Evolutionary conservation across 768 basidiomycete species (phyloP).

Genomic region (Tylopilus plumbeoviolaceoides): DNA sequence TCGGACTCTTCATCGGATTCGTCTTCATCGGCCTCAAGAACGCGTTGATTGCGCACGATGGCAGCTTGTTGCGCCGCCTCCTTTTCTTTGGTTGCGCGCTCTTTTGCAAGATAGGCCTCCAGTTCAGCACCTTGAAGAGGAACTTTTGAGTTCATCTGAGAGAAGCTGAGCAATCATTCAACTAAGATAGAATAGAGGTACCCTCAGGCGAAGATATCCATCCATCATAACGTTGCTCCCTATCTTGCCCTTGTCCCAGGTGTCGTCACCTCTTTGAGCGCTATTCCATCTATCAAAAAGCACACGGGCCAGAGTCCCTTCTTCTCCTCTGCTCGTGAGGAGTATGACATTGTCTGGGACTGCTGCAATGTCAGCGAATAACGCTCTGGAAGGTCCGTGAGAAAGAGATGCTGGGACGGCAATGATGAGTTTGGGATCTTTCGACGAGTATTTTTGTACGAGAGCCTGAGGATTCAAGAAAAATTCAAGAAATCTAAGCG

Average conservation of each 20-base stretch:
- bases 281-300: conserved; percentile 87
- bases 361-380: conserved; percentile 85
- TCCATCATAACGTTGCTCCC: conserved; percentile 85
- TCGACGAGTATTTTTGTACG: conserved; percentile 75
- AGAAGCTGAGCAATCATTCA: conserved; percentile 3
- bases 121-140: conserved; percentile 87
- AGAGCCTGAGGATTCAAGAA: conserved; percentile 81
- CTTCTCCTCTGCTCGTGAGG: conserved; percentile 74
- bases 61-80: conserved; percentile 85
- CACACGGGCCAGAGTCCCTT: conserved; percentile 71
- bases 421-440: conserved; percentile 89
- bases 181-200: conserved; percentile 28
- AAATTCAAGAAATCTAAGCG: conserved; percentile 80
- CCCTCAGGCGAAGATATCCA: conserved; percentile 61
- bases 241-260: conserved; percentile 88
- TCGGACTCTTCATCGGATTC: conserved; percentile 72
- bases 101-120: conserved; percentile 71
- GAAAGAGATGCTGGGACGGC: conserved; percentile 91
- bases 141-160: conserved; percentile 83
- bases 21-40: conserved; percentile 93
- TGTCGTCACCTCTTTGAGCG: conserved; percentile 72
- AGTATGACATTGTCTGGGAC: conserved; percentile 84
- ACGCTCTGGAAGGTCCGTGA: conserved; percentile 81
- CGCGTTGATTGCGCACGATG: conserved; percentile 74
- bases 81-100: conserved; percentile 73